phyloP scores from a whole-genome alignment of 2,329 filamentous ascomycete species.

The Hypoxylon sp. region DNA sequence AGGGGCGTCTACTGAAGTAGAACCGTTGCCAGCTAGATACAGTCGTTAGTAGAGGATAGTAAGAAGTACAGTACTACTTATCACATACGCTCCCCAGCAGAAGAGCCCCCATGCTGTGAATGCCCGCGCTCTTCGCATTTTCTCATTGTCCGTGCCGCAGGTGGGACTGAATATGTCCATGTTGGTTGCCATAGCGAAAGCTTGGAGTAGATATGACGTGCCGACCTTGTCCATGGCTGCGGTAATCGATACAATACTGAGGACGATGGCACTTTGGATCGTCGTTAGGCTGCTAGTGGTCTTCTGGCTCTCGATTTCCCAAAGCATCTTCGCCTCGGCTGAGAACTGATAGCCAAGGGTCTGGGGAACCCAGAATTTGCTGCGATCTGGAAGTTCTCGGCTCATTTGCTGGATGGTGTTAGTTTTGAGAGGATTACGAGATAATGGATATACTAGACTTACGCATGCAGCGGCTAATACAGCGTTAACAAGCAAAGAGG shows the following conservation, averaged over 20 bases:
- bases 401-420: constrained; percentile 50
- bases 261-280: constrained; percentile 55
- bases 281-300: constrained; percentile 51
- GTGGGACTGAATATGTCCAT: constrained; percentile 53
- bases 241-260: constrained; percentile 52
- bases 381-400: constrained; percentile 48
- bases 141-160: constrained; percentile 34
- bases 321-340: constrained; percentile 56
- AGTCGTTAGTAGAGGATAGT: constrained; percentile 3
- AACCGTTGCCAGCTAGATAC: constrained; percentile 46
- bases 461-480: constrained; percentile 58
- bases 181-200: constrained; percentile 53
- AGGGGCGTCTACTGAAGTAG: constrained; percentile 49
- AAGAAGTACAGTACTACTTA: neutral
- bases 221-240: constrained; percentile 59
- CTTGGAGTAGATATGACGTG: constrained; percentile 54
- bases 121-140: constrained; percentile 47
- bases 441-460: constrained; percentile 36
- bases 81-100: constrained; percentile 53
- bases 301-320: constrained; percentile 52
- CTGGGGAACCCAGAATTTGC: constrained; percentile 56
- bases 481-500: constrained; percentile 58
- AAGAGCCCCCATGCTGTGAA: constrained; percentile 57
- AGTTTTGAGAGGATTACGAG: neutral
- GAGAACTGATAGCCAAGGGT: constrained; percentile 56